Percentiles rank a stretch among this genome's conserved stretches.
Conservation (phyloP, 129 eudicot genomes). For the Pittosporum tobira region DNA sequence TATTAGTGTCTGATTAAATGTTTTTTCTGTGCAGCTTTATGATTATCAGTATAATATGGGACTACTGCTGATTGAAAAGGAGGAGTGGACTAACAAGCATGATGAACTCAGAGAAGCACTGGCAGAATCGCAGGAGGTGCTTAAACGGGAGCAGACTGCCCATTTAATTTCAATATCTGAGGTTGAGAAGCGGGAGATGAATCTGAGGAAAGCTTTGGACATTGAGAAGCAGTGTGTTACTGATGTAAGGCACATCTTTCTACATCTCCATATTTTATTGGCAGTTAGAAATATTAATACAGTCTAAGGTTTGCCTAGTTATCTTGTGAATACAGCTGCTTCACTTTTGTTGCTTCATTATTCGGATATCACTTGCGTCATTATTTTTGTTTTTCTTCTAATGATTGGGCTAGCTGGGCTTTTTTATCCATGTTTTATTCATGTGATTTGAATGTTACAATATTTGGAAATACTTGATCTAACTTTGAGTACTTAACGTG, state of each 20-base stretch:
- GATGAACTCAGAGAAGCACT: constrained; percentile 62
- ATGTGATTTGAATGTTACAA: too few relatives aligned
- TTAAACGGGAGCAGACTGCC: constrained; percentile 72
- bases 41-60: constrained; percentile 98
- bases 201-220: constrained; percentile 57
- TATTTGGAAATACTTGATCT: too few relatives aligned
- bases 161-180: constrained; percentile 70
- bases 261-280: not conserved
- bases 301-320: not conserved
- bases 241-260: constrained; percentile 42
- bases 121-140: constrained; percentile 50
- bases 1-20: not conserved
- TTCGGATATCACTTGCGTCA: too few relatives aligned
- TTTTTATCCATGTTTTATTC: too few relatives aligned
- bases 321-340: not conserved
- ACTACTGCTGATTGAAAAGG: constrained; percentile 70
- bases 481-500: too few relatives aligned
- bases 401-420: too few relatives aligned
- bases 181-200: constrained; percentile 67
- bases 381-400: too few relatives aligned
- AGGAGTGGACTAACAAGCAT: constrained; percentile 47
- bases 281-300: not conserved
- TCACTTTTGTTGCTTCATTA: too few relatives aligned
- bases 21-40: constrained; percentile 33
- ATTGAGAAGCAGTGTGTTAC: constrained; percentile 50